Conservation (phyloP, 768 basidiomycete species). For the Rickenella mellea region DNA sequence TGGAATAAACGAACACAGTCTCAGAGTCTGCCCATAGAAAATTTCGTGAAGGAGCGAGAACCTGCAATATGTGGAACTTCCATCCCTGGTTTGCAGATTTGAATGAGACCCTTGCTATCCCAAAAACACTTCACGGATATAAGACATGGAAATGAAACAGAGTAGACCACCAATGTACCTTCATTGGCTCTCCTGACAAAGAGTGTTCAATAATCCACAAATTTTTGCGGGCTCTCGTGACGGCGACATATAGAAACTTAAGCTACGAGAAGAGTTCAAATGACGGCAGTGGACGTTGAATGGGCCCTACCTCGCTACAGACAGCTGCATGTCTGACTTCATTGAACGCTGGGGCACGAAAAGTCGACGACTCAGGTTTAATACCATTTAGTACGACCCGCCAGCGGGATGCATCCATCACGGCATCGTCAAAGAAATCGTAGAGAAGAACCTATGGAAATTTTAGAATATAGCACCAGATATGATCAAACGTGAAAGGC, state of each 20-base stretch:
- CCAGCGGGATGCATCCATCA: slow-evolving; percentile 43
- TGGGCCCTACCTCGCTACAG: slow-evolving; percentile 45
- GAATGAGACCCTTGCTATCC: slow-evolving; percentile 34
- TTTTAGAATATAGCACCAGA: too few relatives aligned
- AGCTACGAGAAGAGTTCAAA: slow-evolving; percentile 29
- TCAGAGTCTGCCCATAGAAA: background rate
- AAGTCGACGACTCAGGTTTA: slow-evolving; percentile 7
- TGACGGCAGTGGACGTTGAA: too few relatives aligned
- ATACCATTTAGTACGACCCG: slow-evolving; percentile 40
- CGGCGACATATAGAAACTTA: slow-evolving; percentile 61
- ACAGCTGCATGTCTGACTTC: slow-evolving; percentile 40
- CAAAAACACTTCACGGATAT: slow-evolving; percentile 35
- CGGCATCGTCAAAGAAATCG: slow-evolving; percentile 66
- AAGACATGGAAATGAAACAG: background rate
- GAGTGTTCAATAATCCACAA: slow-evolving; percentile 64
- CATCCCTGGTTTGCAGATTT: too few relatives aligned
- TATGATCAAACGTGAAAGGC: too few relatives aligned
- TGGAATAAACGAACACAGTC: slow-evolving; percentile 22
- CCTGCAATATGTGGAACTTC: background rate
- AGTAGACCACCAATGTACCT: slow-evolving; percentile 24
- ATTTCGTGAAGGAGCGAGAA: too few relatives aligned
- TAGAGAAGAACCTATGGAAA: slow-evolving; percentile 54
- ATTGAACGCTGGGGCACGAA: slow-evolving; percentile 39
- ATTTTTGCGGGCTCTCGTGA: slow-evolving; percentile 60
- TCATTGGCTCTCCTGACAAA: slow-evolving; percentile 44